Evolutionary conservation across 164 flowering plant species (phyloP).

Genomic region (Liriodendron chinense): DNA sequence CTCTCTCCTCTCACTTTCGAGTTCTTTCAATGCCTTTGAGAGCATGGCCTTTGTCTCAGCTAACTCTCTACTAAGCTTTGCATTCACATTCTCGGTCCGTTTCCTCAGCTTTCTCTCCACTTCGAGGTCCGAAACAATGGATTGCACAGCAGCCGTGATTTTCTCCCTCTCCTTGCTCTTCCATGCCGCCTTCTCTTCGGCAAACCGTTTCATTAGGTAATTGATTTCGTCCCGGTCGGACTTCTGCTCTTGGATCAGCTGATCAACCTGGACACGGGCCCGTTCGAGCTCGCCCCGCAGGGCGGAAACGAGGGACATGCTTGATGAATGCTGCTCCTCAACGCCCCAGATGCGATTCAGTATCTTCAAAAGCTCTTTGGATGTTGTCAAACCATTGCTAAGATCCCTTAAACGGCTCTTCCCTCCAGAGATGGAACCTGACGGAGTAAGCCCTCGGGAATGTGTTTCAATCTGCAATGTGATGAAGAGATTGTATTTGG

Average conservation of each 20-base stretch:
- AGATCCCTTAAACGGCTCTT: slow-evolving; percentile 68
- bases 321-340: slow-evolving; percentile 68
- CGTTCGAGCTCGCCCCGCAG: slow-evolving; percentile 87
- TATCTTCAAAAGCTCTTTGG: slow-evolving; percentile 83
- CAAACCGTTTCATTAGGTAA: slow-evolving; percentile 64
- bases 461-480: slow-evolving; percentile 63
- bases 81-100: slow-evolving; percentile 75
- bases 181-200: slow-evolving; percentile 83
- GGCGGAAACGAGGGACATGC: slow-evolving; percentile 78
- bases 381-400: slow-evolving; percentile 72
- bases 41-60: slow-evolving; percentile 61
- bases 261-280: slow-evolving; percentile 71
- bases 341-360: slow-evolving; percentile 78
- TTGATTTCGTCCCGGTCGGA: slow-evolving; percentile 55
- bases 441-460: slow-evolving; percentile 55
- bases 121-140: slow-evolving; percentile 72
- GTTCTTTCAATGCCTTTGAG: slow-evolving; percentile 54
- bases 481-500: neutral
- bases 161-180: slow-evolving; percentile 61
- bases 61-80: slow-evolving; percentile 78
- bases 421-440: slow-evolving; percentile 43
- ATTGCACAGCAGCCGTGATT: slow-evolving; percentile 63
- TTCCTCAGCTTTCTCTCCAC: slow-evolving; percentile 78
- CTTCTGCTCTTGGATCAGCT: slow-evolving; percentile 64
- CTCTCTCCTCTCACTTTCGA: slow-evolving; percentile 73